These are phyloP conservation scores for Solanum hybrid DNA, from an alignment of 305 asterid genomes.

Conservation along the genomic window DNA sequence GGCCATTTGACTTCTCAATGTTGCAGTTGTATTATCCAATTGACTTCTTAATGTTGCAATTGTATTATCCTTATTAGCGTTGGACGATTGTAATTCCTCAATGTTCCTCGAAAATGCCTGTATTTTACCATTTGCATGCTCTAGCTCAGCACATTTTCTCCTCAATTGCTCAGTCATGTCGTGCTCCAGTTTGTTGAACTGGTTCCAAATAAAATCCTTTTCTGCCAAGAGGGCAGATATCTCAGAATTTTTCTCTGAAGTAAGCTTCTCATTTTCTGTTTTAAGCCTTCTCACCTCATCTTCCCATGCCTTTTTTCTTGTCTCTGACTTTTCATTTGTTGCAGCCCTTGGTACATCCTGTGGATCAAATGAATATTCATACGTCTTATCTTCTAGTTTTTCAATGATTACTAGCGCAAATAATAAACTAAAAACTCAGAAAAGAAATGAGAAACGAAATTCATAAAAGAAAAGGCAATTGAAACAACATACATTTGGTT, in stretches of 20 bases:
- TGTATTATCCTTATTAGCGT: constrained; percentile 18
- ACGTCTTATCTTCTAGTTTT: background rate
- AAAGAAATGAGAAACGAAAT: background rate
- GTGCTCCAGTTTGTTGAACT: constrained; percentile 47
- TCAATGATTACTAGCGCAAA: background rate
- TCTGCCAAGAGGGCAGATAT: constrained; percentile 50
- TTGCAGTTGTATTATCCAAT: constrained; percentile 22
- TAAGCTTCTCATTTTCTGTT: constrained; percentile 39
- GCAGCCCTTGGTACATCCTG: constrained; percentile 35
- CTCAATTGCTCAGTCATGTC: constrained; percentile 30
- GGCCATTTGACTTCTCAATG: constrained; percentile 24
- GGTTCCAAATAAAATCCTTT: constrained; percentile 73
- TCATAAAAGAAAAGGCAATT: background rate
- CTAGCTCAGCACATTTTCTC: constrained; percentile 35
- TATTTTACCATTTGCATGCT: constrained; percentile 42
- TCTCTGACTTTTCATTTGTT: constrained; percentile 19
- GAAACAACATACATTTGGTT: constrained; percentile 27
- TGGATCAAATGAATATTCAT: constrained; percentile 3
- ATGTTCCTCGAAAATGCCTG: constrained; percentile 23
- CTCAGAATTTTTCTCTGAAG: constrained; percentile 37
- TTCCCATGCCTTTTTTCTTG: constrained; percentile 26
- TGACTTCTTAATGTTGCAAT: constrained; percentile 27
- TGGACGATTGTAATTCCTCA: constrained; percentile 39
- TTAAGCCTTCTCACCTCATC: constrained; percentile 43
- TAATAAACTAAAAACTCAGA: background rate